These are phyloP conservation scores for Berberis vulgaris DNA, from an alignment of 164 flowering plant genomes.

Conservation along the genomic window DNA sequence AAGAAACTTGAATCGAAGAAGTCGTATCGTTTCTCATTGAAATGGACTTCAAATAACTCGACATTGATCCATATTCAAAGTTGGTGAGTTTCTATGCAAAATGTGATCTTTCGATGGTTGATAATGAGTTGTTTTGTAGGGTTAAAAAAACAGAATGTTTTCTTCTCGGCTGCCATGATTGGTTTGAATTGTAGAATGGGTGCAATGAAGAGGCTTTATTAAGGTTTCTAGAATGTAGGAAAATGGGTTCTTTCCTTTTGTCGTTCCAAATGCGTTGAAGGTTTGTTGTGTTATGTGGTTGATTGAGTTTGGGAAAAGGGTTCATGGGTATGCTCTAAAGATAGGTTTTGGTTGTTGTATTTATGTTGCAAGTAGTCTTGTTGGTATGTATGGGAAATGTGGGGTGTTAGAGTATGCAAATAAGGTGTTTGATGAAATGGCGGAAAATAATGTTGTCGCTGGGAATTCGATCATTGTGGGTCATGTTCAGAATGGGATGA, in stretches of 20 bases:
- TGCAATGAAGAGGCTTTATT: constrained; percentile 33
- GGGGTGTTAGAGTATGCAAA: constrained; percentile 46
- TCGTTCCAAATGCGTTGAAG: constrained; percentile 56
- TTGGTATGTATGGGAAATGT: constrained; percentile 82
- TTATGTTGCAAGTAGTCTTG: constrained; percentile 57
- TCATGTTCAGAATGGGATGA: constrained; percentile 56
- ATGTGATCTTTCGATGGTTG: constrained; percentile 32
- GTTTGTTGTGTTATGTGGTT: constrained; percentile 51
- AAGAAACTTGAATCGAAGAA: constrained; percentile 31
- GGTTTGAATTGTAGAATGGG: constrained; percentile 51
- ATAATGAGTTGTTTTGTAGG: constrained; percentile 27
- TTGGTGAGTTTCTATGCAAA: constrained; percentile 55
- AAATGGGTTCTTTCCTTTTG: constrained; percentile 46
- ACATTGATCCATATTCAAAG: constrained; percentile 57
- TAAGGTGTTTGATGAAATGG: constrained; percentile 49
- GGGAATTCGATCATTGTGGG: constrained; percentile 72
- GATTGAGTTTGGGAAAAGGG: constrained; percentile 43
- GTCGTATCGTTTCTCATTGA: constrained; percentile 36
- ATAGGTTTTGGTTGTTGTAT: constrained; percentile 48
- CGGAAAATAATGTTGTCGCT: constrained; percentile 44
- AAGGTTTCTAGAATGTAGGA: constrained; percentile 43
- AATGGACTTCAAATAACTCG: constrained; percentile 24
- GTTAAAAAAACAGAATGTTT: constrained; percentile 34
- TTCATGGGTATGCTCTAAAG: constrained; percentile 66
- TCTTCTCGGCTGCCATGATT: constrained; percentile 73